Conservation (phyloP, 2,329 filamentous ascomycete species). For the Colletotrichum magnum region DNA sequence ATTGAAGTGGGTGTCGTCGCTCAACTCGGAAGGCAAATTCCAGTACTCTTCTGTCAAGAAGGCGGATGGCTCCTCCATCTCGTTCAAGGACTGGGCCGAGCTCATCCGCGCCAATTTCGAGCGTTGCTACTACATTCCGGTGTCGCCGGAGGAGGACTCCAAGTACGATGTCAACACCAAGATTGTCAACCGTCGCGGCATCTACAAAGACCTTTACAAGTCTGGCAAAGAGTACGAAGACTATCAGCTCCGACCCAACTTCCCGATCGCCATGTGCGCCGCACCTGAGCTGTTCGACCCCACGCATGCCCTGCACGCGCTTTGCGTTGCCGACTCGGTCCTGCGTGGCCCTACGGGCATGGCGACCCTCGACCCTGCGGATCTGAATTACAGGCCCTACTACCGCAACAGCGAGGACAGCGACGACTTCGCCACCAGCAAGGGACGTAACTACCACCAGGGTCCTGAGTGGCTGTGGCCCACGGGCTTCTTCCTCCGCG, state of each 20-base stretch:
- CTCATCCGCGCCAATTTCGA: conserved; percentile 91
- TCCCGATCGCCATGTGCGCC: conserved; percentile 94
- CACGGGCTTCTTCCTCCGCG: conserved; percentile 93
- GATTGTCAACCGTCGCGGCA: conserved; percentile 90
- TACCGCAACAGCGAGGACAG: conserved; percentile 97
- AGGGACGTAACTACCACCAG: conserved; percentile 98
- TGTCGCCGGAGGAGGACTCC: conserved; percentile 76
- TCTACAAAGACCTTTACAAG: conserved; percentile 97
- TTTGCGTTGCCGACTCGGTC: conserved; percentile 83
- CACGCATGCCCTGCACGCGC: conserved; percentile 81
- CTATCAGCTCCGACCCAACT: conserved; percentile 96
- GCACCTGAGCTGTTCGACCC: conserved; percentile 89
- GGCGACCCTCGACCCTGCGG: conserved; percentile 92
- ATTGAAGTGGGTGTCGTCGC: conserved; percentile 81
- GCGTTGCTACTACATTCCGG: conserved; percentile 89
- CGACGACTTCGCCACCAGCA: conserved; percentile 89
- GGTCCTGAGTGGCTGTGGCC: conserved; percentile 99
- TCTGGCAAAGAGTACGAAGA: conserved; percentile 97
- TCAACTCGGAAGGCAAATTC: conserved; percentile 79
- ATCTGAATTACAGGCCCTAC: conserved; percentile 93
- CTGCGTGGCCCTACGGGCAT: conserved; percentile 92
- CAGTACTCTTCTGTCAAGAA: conserved; percentile 80
- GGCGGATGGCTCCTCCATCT: conserved; percentile 71
- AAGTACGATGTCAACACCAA: conserved; percentile 84
- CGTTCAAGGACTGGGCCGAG: conserved; percentile 83